These are phyloP conservation scores for Fusarium virguliforme DNA, from an alignment of 2,329 filamentous ascomycete species.

Conservation along the genomic window DNA sequence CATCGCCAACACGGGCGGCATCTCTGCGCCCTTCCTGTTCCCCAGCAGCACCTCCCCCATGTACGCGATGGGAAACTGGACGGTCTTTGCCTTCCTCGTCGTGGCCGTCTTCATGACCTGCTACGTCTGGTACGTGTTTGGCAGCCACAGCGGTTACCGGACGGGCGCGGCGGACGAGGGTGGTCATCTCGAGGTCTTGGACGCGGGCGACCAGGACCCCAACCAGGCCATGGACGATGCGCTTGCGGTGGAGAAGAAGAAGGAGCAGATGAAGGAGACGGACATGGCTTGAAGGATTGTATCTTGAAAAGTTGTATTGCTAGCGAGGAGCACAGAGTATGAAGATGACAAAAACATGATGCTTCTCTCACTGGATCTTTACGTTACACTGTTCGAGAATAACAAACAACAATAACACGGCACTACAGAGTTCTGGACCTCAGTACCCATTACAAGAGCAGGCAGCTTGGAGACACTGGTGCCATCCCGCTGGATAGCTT, in stretches of 20 bases:
- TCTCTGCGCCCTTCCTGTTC: constrained; percentile 56
- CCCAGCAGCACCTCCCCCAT: constrained; percentile 52
- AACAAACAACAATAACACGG: neutral
- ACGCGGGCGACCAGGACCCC: constrained; percentile 42
- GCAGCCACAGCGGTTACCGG: constrained; percentile 53
- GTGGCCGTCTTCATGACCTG: constrained; percentile 47
- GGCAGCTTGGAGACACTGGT: neutral
- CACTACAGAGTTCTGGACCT: neutral
- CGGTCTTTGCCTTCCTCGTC: constrained; percentile 54
- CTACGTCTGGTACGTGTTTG: constrained; percentile 54
- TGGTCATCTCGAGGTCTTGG: constrained; percentile 39
- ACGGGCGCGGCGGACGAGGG: constrained; percentile 43
- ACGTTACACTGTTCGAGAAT: neutral
- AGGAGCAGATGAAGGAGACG: constrained; percentile 37
- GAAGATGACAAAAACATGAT: neutral
- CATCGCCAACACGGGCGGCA: constrained; percentile 56
- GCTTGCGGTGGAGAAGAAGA: constrained; percentile 34
- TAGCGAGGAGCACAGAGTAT: constrained; percentile 3
- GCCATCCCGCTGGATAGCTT: neutral
- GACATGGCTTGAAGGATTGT: constrained; percentile 33
- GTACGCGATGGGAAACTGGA: constrained; percentile 57
- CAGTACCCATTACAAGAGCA: neutral
- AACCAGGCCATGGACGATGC: constrained; percentile 42
- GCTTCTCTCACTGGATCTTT: too few relatives aligned
- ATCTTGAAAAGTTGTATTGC: neutral